Evolutionary conservation across 176 grass and related monocot genomes (phyloP).

Genomic region (Ensete glaucum): DNA sequence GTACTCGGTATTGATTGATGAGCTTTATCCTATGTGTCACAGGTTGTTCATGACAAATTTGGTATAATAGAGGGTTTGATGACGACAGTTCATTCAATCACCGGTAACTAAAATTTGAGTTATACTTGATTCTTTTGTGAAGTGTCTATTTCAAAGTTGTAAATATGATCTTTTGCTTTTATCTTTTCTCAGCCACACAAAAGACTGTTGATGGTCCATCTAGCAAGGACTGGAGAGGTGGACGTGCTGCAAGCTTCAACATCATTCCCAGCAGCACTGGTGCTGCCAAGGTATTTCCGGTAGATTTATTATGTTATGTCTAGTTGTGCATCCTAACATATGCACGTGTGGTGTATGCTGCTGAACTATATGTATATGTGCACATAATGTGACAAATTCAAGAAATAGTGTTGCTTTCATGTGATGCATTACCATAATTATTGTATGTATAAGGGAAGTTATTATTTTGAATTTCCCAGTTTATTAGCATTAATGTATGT

Average conservation of each 20-base stretch:
- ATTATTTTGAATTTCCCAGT: too few species aligned
- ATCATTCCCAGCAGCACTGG: slow-evolving; percentile 16
- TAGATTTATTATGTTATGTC: too few species aligned
- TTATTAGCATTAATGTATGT: too few species aligned
- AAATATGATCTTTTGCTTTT: not conserved
- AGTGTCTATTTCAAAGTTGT: not conserved
- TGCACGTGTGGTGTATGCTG: too few species aligned
- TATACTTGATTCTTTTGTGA: too few species aligned
- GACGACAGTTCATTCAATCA: slow-evolving; percentile 8
- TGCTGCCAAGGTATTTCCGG: slow-evolving; percentile 9
- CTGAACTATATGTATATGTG: too few species aligned
- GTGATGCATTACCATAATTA: too few species aligned
- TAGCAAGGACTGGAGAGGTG: slow-evolving; percentile 19
- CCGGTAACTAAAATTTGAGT: not conserved
- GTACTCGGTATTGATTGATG: not conserved
- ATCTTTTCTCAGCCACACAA: slow-evolving; percentile 5
- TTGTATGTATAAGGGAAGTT: too few species aligned
- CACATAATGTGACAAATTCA: too few species aligned
- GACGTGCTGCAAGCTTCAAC: slow-evolving; percentile 19
- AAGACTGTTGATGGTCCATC: slow-evolving; percentile 18
- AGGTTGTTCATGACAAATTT: slow-evolving; percentile 13
- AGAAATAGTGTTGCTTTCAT: too few species aligned
- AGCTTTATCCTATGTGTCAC: not conserved
- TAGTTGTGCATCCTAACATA: too few species aligned
- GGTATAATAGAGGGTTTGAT: slow-evolving; percentile 14